Conservation (phyloP, 108 stramenopile species). For the Phaeodactylum tricornutum region DNA sequence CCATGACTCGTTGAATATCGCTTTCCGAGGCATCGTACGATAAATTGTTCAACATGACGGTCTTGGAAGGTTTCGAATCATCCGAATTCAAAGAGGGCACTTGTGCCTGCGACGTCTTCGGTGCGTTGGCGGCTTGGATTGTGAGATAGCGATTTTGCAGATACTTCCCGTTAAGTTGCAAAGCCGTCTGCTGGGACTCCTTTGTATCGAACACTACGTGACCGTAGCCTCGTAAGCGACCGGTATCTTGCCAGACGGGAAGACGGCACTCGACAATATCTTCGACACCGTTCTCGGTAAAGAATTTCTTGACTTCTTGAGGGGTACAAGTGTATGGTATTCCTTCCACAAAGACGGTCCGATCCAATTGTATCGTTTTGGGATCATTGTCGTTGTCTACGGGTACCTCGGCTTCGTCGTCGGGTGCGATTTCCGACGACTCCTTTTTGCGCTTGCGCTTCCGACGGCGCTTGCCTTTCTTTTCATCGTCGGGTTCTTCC, state of each 20-base stretch:
- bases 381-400: constrained; percentile 1
- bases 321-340: constrained; percentile 73
- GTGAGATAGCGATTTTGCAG: constrained; percentile 75
- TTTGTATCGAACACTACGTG: constrained; percentile 77
- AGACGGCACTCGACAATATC: constrained; percentile 74
- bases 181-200: constrained; percentile 36
- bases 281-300: constrained; percentile 27
- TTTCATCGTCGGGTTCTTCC: constrained; percentile 16
- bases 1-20: constrained; percentile 56
- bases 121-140: constrained; percentile 57
- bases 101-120: not conserved
- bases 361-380: constrained; percentile 18
- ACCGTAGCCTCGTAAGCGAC: constrained; percentile 86
- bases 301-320: constrained; percentile 66
- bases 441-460: constrained; percentile 56
- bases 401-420: constrained; percentile 5
- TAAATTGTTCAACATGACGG: constrained; percentile 72
- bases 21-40: constrained; percentile 85
- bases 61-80: constrained; percentile 6
- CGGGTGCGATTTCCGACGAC: constrained; percentile 10
- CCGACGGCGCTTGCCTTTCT: constrained; percentile 46
- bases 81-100: not conserved
- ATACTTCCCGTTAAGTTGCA: constrained; percentile 59
- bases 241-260: constrained; percentile 91
- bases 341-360: constrained; percentile 87